phyloP scores from a whole-genome alignment of 768 basidiomycete genomes.

The Kwoniella sp. region DNA sequence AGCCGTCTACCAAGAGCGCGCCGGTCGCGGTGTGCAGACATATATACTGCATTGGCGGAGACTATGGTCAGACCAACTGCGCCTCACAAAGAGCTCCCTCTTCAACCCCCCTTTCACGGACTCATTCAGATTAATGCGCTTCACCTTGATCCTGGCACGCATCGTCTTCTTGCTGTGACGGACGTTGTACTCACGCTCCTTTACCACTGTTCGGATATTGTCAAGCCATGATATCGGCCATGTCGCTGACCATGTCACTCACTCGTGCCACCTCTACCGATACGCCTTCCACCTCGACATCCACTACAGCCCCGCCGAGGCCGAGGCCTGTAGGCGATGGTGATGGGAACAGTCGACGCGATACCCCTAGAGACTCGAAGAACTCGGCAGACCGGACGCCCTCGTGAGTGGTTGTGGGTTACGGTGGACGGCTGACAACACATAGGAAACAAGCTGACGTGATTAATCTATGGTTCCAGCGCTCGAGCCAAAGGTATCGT shows the following conservation, averaged over 20 bases:
- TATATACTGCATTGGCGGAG: background rate
- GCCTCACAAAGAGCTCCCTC: too few relatives aligned
- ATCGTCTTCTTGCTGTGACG: too few relatives aligned
- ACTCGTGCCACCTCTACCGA: conserved; percentile 34
- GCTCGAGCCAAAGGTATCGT: conserved; percentile 27
- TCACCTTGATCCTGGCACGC: too few relatives aligned
- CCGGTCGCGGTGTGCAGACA: background rate
- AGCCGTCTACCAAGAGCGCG: background rate
- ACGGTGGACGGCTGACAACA: background rate
- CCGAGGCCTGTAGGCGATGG: too few relatives aligned
- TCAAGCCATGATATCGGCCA: too few relatives aligned
- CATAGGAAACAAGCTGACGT: background rate
- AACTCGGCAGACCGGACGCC: conserved; percentile 27
- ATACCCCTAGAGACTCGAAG: conserved; percentile 14
- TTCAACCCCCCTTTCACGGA: too few relatives aligned
- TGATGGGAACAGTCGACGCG: too few relatives aligned
- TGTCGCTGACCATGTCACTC: conserved; percentile 34
- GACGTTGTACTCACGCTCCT: too few relatives aligned
- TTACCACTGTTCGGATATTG: too few relatives aligned
- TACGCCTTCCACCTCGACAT: conserved; percentile 30
- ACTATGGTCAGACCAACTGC: too few relatives aligned
- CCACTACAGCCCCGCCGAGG: too few relatives aligned
- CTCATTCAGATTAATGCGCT: too few relatives aligned
- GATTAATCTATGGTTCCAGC: background rate
- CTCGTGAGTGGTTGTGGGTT: conserved; percentile 23